Percentiles rank a stretch among this genome's conserved stretches.
Conservation (phyloP, 2,329 filamentous ascomycete genomes). For the Pleurostoma richardsiae region DNA sequence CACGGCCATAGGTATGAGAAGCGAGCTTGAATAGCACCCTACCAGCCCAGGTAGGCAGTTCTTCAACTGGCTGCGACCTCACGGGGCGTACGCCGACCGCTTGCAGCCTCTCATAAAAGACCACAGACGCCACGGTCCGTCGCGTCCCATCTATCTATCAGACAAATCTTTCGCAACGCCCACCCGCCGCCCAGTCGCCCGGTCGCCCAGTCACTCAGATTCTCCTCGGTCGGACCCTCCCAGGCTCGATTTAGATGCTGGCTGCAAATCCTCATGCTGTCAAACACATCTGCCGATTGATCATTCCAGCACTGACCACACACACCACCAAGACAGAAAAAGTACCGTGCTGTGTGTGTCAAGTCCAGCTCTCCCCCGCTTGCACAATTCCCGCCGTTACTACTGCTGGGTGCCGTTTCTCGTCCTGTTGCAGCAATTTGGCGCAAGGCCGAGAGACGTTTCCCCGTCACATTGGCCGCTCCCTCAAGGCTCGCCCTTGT, state of each 20-base stretch:
- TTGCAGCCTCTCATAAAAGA: not conserved
- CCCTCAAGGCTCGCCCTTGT: slow-evolving; percentile 13
- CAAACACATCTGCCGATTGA: not conserved
- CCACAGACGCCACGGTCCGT: not conserved
- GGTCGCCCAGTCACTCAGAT: too few relatives aligned
- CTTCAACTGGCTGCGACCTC: too few relatives aligned
- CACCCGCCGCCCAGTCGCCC: too few relatives aligned
- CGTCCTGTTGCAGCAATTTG: slow-evolving; percentile 3
- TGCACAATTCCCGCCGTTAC: slow-evolving; percentile 3
- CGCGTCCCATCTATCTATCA: not conserved
- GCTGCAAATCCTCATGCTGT: not conserved
- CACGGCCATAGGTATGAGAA: not conserved
- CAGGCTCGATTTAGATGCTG: too few relatives aligned
- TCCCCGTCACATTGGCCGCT: slow-evolving; percentile 14
- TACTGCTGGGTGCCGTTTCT: slow-evolving; percentile 1
- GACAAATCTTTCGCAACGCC: not conserved
- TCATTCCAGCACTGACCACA: too few relatives aligned
- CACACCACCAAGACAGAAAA: not conserved
- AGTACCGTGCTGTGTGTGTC: not conserved
- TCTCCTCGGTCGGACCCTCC: too few relatives aligned
- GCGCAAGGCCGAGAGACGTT: slow-evolving; percentile 7
- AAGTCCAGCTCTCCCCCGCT: too few relatives aligned
- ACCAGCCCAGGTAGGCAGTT: too few relatives aligned
- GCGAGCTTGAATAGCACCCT: not conserved
- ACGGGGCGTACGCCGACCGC: not conserved